phyloP scores from a whole-genome alignment of 352 stramenopile genomes.

The Phytopythium litorale region DNA sequence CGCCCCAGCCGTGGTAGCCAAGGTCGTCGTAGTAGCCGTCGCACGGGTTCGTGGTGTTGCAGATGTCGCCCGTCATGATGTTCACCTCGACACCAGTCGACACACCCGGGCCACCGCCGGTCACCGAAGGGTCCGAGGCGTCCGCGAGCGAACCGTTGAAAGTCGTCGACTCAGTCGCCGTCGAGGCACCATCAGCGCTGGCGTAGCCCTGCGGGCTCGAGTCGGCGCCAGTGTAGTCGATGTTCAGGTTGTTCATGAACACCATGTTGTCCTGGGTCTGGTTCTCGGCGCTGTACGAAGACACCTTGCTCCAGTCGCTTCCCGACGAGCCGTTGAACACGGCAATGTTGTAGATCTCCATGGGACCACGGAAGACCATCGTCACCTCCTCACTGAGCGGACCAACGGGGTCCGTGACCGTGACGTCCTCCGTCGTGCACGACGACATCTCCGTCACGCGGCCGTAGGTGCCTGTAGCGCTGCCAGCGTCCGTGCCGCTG shows the following conservation, averaged over 20 bases:
- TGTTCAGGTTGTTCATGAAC: slow-evolving; percentile 57
- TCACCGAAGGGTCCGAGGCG: slow-evolving; percentile 33
- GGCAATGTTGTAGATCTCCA: slow-evolving; percentile 55
- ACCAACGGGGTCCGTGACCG: slow-evolving; percentile 30
- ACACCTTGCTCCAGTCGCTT: slow-evolving; percentile 35
- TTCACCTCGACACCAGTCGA: slow-evolving; percentile 67
- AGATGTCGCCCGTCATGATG: slow-evolving; percentile 65
- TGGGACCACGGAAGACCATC: slow-evolving; percentile 47
- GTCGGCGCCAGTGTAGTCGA: slow-evolving; percentile 36
- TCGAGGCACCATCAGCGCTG: slow-evolving; percentile 20
- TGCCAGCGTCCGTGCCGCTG: slow-evolving; percentile 28
- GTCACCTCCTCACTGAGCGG: slow-evolving; percentile 46
- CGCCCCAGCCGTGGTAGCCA: slow-evolving; percentile 61
- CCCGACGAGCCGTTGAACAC: slow-evolving; percentile 30
- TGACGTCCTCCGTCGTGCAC: slow-evolving; percentile 33
- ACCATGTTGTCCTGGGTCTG: slow-evolving; percentile 35
- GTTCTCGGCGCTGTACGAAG: slow-evolving; percentile 29
- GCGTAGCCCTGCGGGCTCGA: slow-evolving; percentile 41
- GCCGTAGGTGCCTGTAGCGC: slow-evolving; percentile 35
- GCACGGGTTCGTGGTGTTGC: slow-evolving; percentile 36
- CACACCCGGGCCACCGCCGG: slow-evolving; percentile 40
- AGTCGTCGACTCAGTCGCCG: slow-evolving; percentile 14
- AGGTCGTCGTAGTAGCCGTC: slow-evolving; percentile 62
- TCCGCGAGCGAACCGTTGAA: slow-evolving; percentile 45
- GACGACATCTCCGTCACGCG: slow-evolving; percentile 29